Conservation (phyloP, 1,284 basidiomycete genomes). For the Leccinum proliferum region DNA sequence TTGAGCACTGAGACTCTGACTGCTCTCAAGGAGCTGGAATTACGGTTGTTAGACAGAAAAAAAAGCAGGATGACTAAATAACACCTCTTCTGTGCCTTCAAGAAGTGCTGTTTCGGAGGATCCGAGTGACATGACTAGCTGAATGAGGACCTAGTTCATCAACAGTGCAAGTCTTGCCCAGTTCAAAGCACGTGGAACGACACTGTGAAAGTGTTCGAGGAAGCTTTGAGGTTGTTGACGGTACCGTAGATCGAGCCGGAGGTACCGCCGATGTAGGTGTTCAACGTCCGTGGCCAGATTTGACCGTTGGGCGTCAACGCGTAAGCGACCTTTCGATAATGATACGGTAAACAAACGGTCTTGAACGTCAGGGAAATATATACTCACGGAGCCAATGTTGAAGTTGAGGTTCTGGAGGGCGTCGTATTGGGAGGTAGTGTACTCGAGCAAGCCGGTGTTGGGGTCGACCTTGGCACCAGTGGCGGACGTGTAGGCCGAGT, state of each 20-base stretch:
- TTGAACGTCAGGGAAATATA: not conserved
- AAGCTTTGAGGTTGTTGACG: constrained; percentile 31
- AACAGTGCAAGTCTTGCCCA: no score
- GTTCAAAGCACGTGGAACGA: no score
- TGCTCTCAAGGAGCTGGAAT: no score
- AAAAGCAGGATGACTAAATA: no score
- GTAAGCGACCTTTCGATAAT: constrained; percentile 27
- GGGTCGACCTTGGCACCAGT: constrained; percentile 41
- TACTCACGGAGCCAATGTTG: constrained; percentile 33
- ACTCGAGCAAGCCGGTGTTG: constrained; percentile 35
- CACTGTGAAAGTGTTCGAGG: no score
- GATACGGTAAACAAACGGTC: not conserved
- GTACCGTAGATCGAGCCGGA: constrained; percentile 43
- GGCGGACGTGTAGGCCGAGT: constrained; percentile 40
- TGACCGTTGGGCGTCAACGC: constrained; percentile 43
- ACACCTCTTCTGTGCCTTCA: no score
- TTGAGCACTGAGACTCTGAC: no score
- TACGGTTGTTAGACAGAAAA: no score
- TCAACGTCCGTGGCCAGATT: constrained; percentile 42
- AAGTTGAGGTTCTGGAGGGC: constrained; percentile 39
- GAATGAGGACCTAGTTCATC: no score
- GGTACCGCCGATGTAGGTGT: constrained; percentile 39
- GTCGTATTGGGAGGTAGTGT: constrained; percentile 33
- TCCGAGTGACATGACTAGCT: no score
- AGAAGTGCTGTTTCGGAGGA: no score